Evolutionary conservation across 768 basidiomycete genomes (phyloP), one percentile per base, ranked within the genome.

Genomic region (Hygrocybe coccinea): DNA sequence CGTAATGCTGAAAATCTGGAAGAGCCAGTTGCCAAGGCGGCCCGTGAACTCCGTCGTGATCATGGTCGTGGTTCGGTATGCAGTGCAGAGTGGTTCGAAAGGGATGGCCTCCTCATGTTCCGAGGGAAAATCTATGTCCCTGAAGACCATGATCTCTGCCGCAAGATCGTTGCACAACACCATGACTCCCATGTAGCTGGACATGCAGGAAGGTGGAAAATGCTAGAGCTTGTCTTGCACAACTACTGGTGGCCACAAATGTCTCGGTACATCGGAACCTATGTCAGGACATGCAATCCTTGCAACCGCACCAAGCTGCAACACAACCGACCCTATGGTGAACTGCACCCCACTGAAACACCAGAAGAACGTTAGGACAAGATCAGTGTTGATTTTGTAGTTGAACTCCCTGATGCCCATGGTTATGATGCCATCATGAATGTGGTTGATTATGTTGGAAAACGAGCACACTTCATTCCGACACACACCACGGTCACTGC

Each of bases 171-270:
- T 1, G 34, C 29, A 5, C 36, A 37, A 15, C 48, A 62, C 36
- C 72, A 73, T 60, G 69, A 73, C 51, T 41, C 56, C 19, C 50
- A 41, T 2, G 33, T 62, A 1, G 56, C 64, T 15, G 73, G 73
- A 10, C 72, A 74, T 46, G 65, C 59, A 15, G 72, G 73, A 0
- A 43, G 55, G 14, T 52, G 22, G 3, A 71, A 68, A 53, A 73
- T 71, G 0, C 19, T 52, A 15, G 57, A 68, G 15, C 48, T 67
- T 0, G 54, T 73, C 17, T 43, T 25, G 2, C 51, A 64, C 11
- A 54, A 70, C 24, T 57, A 57, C 29, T 57, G 53, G 57, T 58
- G 56, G 57, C 57, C 57, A 25, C 66, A 70, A 0, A 76, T 60
- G 51, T 34, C 33, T 14, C 4, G 38, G 14, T 48, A 49, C 25